Percentiles rank a stretch among this genome's conserved stretches.
These are phyloP conservation scores for Akanthomyces lecanii DNA, from an alignment of 2,329 filamentous ascomycete genomes.

Conservation along the genomic window DNA sequence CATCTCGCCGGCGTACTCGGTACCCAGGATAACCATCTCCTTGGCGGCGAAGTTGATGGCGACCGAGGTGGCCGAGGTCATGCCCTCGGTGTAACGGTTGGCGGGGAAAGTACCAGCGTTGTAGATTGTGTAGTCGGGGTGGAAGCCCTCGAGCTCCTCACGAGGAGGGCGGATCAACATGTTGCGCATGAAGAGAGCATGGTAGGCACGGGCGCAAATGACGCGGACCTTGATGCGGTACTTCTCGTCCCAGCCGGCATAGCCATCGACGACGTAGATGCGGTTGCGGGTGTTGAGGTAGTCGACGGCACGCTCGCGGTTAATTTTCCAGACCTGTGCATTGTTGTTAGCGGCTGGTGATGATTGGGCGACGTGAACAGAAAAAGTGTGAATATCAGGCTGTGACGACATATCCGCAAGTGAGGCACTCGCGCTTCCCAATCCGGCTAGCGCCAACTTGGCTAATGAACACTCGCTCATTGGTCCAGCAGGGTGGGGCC, in stretches of 20 bases:
- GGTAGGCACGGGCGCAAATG: conserved; percentile 97
- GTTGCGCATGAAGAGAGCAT: conserved; percentile 99
- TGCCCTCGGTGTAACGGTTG: conserved; percentile 95
- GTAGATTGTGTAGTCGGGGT: conserved; percentile 99
- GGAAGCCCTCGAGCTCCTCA: conserved; percentile 94
- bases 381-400: not conserved
- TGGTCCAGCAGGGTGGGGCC: conserved; percentile 5
- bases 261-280: conserved; percentile 98
- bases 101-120: conserved; percentile 98
- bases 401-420: not conserved
- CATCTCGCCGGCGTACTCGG: conserved; percentile 89
- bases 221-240: conserved; percentile 97
- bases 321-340: conserved; percentile 94
- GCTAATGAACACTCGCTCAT: conserved; percentile 12
- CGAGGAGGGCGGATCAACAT: conserved; percentile 95
- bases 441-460: conserved; percentile 10
- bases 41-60: conserved; percentile 99
- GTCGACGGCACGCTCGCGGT: conserved; percentile 96
- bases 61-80: conserved; percentile 97
- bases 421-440: not conserved
- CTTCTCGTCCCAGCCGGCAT: conserved; percentile 96
- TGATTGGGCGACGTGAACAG: not conserved
- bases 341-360: conserved; percentile 28
- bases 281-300: conserved; percentile 98
- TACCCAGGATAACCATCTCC: conserved; percentile 99